phyloP scores from a whole-genome alignment of 1,284 basidiomycete species.

The Heterobasidion parviporum region DNA sequence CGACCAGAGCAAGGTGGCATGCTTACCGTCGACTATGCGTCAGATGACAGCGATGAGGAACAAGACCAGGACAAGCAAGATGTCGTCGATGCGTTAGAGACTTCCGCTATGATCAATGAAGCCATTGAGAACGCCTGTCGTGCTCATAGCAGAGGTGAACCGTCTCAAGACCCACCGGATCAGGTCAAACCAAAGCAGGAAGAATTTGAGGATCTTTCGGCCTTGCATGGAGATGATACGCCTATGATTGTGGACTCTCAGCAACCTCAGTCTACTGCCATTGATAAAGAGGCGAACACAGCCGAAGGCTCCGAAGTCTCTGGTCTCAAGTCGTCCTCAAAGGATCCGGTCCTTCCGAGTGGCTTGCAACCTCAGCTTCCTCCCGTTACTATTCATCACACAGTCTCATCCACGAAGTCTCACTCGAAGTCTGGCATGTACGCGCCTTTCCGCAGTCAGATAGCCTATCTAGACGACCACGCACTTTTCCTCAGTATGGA shows the following conservation, averaged over 20 bases:
- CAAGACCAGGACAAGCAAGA: constrained; percentile 40
- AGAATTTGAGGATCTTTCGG: constrained; percentile 51
- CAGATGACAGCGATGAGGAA: constrained; percentile 57
- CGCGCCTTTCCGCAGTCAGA: constrained; percentile 46
- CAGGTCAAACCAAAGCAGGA: constrained; percentile 50
- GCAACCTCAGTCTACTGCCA: constrained; percentile 1
- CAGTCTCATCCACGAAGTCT: constrained; percentile 22
- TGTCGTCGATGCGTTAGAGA: constrained; percentile 50
- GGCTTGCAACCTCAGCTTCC: background rate
- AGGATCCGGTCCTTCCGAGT: background rate
- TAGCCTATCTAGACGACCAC: constrained; percentile 48
- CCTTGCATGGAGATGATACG: constrained; percentile 26
- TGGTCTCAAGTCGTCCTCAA: background rate
- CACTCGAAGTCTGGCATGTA: constrained; percentile 35
- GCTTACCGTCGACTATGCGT: constrained; percentile 23
- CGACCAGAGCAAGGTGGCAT: constrained; percentile 17
- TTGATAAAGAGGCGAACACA: constrained; percentile 5
- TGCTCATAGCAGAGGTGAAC: background rate
- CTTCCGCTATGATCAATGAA: constrained; percentile 39
- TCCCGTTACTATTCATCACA: constrained; percentile 15
- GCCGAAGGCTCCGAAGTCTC: background rate
- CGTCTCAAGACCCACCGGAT: constrained; percentile 20
- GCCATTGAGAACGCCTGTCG: constrained; percentile 34
- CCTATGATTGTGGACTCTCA: constrained; percentile 29
- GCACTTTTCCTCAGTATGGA: constrained; percentile 45